A percentile compares a stretch with the other conserved stretches of the same genome.
Evolutionary conservation across 129 eudicot genomes (phyloP).

Genomic region (Oenanthe sinensis): DNA sequence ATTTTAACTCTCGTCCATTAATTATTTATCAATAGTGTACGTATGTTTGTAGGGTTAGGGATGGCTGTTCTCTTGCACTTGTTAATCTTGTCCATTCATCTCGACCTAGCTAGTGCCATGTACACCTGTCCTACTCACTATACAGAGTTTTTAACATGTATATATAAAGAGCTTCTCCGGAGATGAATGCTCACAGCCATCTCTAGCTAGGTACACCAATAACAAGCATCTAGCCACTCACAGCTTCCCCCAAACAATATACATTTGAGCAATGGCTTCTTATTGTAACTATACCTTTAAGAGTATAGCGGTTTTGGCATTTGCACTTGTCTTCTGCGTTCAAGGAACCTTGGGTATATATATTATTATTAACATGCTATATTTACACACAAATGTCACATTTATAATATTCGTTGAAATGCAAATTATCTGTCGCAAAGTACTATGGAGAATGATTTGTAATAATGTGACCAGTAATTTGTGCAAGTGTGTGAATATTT

Average conservation of each 20-base stretch:
- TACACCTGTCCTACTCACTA: not conserved
- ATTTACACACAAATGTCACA: too few species aligned
- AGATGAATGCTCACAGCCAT: not conserved
- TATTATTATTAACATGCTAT: too few species aligned
- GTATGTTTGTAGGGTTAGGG: not conserved
- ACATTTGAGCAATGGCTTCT: constrained; percentile 25
- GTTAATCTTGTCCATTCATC: not conserved
- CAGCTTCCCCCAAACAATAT: not conserved
- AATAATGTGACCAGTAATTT: too few species aligned
- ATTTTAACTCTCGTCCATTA: not conserved
- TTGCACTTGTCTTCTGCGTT: constrained; percentile 27
- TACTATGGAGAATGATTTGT: too few species aligned
- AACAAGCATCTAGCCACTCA: not conserved
- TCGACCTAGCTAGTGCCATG: not conserved
- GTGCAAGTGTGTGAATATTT: too few species aligned
- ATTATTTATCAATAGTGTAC: not conserved
- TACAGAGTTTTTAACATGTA: not conserved
- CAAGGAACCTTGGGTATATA: constrained; percentile 34
- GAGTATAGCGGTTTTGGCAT: constrained; percentile 1
- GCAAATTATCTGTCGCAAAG: too few species aligned
- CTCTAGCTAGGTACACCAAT: not conserved
- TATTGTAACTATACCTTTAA: not conserved
- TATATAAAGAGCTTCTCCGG: not conserved
- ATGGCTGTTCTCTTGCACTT: not conserved
- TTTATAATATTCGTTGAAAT: too few species aligned